Base-by-base conservation (phyloP, 1,139 yeast genomes). In the Saccharomycopsis hybrid region DNA sequence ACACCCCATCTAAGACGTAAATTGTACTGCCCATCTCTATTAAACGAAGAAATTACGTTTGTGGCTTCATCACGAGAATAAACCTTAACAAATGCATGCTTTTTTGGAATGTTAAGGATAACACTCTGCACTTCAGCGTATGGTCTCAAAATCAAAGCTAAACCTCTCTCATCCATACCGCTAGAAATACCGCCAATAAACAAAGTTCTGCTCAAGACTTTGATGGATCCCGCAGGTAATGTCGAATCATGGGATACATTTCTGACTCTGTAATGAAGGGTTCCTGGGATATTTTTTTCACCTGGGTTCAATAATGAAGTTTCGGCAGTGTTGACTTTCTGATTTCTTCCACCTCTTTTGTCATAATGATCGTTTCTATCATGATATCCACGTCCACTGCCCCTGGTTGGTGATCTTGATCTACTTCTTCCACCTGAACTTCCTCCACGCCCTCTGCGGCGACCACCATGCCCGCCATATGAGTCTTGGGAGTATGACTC, bases 1-100 rank as follows among this genome's bases (percentile, higher is more conserved):
- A 92, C 97, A 58, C 97, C 98, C 98, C 98, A 92, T 63, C 97
- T 78, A 7, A 95, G 87, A 70, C 92, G 86, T 63, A 80, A 77
- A 47, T 75, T 82, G 58, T 71, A 76, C 25, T 51, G 49, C 24
- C 51, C 42, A 29, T 45, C 48, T 54, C 73, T 71, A 56, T 73
- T 73, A 57, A 74, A 82, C 67, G 59, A 77, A 60, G 66, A 79
- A 65, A 72, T 78, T 55, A 89, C 90, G 56, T 74, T 78, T 63
- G 88, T 96, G 28, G 98, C 98, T 65, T 90, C 97, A 46, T 75
- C 76, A 68, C 98, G 80, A n/a, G 95, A 86, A 63, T 85, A 88
- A n/a, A 90, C 94, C 67, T 92, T 92, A 48, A 90, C 95, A 63
- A 92, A 92, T 0, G 97, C 98, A 68, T 92, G 97, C 60, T 85